These are phyloP conservation scores for Huntiella abstrusa DNA, from an alignment of 2,329 filamentous ascomycete genomes.

Conservation along the genomic window DNA sequence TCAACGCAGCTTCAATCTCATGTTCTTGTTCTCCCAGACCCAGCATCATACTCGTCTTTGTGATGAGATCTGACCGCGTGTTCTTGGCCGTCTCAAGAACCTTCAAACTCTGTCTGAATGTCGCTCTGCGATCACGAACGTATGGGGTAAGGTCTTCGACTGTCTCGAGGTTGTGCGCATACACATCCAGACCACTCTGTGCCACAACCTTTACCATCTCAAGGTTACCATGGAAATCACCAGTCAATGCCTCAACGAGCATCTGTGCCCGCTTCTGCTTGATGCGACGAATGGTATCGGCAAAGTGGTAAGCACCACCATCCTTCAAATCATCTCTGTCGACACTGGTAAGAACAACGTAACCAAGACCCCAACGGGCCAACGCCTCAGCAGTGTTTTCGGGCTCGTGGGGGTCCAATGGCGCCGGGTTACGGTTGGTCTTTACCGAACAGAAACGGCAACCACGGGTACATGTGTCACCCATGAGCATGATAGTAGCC, in stretches of 20 bases:
- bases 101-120: slow-evolving; percentile 64
- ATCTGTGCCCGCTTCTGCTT: slow-evolving; percentile 65
- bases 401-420: slow-evolving; percentile 86
- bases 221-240: slow-evolving; percentile 69
- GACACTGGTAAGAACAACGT: slow-evolving; percentile 84
- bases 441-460: slow-evolving; percentile 97
- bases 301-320: slow-evolving; percentile 75
- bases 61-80: slow-evolving; percentile 55
- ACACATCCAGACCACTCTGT: slow-evolving; percentile 78
- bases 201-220: slow-evolving; percentile 79
- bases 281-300: slow-evolving; percentile 85
- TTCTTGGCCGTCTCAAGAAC: slow-evolving; percentile 72
- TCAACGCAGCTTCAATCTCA: slow-evolving; percentile 62
- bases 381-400: slow-evolving; percentile 93
- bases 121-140: slow-evolving; percentile 76
- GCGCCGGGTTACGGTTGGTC: slow-evolving; percentile 54
- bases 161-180: slow-evolving; percentile 94
- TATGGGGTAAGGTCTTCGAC: slow-evolving; percentile 77
- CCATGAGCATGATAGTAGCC: slow-evolving; percentile 98
- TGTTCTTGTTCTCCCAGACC: slow-evolving; percentile 83
- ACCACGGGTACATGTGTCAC: slow-evolving; percentile 89
- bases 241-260: slow-evolving; percentile 68
- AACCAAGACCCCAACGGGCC: slow-evolving; percentile 80
- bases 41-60: slow-evolving; percentile 97
- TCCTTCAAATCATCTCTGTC: slow-evolving; percentile 85